Conservation (phyloP, 73 alveolate species). For the Diophrys sp. region DNA sequence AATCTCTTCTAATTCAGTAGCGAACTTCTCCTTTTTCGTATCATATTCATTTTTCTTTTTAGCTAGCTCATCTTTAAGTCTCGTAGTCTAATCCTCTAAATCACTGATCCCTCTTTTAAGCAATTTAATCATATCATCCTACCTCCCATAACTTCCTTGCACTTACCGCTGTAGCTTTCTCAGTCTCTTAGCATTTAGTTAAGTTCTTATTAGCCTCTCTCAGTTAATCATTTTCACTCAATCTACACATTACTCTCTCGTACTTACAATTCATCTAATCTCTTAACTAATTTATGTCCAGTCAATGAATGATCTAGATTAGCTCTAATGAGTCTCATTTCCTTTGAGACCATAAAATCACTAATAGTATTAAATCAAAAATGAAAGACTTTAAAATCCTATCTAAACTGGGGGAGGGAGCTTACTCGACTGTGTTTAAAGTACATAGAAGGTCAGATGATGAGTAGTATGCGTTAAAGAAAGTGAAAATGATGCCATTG, state of each 20-base stretch:
- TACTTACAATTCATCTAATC: background rate
- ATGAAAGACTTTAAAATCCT: no score
- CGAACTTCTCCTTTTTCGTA: background rate
- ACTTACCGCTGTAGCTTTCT: background rate
- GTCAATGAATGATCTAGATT: background rate
- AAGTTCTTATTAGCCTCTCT: background rate
- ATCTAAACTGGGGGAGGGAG: conserved; percentile 41
- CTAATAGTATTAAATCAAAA: no score
- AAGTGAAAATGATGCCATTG: conserved; percentile 15
- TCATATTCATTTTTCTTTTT: background rate
- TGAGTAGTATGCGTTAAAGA: conserved; percentile 19
- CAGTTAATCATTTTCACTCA: background rate
- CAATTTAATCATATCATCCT: background rate
- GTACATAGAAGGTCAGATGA: conserved; percentile 30
- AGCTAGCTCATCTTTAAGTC: background rate
- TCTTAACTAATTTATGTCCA: background rate
- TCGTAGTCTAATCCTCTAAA: background rate
- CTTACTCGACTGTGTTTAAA: conserved; percentile 32
- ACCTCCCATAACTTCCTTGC: no score
- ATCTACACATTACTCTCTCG: no score
- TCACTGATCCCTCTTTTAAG: background rate
- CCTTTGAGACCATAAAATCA: no score
- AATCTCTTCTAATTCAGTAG: no score
- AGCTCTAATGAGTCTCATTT: background rate
- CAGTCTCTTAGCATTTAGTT: background rate